Percentiles rank a stretch among this genome's conserved stretches.
Evolutionary conservation across 2,329 filamentous ascomycete genomes (phyloP).

Genomic region (Fusarium irregulare): DNA sequence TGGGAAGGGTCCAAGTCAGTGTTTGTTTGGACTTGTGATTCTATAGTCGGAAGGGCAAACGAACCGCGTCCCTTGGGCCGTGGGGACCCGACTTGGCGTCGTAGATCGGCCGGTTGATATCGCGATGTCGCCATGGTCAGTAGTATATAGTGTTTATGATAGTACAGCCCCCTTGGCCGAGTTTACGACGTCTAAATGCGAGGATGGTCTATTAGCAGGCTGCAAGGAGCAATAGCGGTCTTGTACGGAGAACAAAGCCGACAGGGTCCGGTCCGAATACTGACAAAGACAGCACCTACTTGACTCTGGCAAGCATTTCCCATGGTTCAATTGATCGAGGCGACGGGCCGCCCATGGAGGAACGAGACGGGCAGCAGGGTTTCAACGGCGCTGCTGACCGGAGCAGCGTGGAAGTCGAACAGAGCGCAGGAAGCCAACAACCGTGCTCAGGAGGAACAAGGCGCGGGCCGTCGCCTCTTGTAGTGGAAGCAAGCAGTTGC

Average conservation of each 20-base stretch:
- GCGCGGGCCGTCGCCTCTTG: conserved; percentile 39
- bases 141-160: conserved; percentile 44
- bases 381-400: conserved; percentile 32
- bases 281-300: conserved; percentile 53
- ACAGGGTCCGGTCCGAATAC: conserved; percentile 16
- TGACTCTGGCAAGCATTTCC: conserved; percentile 58
- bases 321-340: conserved; percentile 60
- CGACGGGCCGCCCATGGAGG: conserved; percentile 58
- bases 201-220: conserved; percentile 24
- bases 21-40: conserved; percentile 4
- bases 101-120: conserved; percentile 59
- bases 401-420: conserved; percentile 28
- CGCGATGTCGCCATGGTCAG: conserved; percentile 60
- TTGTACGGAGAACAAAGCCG: conserved; percentile 3
- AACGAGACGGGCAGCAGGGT: conserved; percentile 38
- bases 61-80: conserved; percentile 67
- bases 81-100: conserved; percentile 66
- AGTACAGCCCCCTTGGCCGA: conserved; percentile 52
- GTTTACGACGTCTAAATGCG: conserved; percentile 56
- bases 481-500: conserved; percentile 27
- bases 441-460: conserved; percentile 27
- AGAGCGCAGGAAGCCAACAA: conserved; percentile 21
- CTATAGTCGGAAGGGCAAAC: conserved; percentile 42
- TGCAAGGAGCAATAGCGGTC: not conserved
- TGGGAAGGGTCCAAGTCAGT: conserved; percentile 48